phyloP scores from a whole-genome alignment of 257 asterid species.

The Nicotiana otophora region DNA sequence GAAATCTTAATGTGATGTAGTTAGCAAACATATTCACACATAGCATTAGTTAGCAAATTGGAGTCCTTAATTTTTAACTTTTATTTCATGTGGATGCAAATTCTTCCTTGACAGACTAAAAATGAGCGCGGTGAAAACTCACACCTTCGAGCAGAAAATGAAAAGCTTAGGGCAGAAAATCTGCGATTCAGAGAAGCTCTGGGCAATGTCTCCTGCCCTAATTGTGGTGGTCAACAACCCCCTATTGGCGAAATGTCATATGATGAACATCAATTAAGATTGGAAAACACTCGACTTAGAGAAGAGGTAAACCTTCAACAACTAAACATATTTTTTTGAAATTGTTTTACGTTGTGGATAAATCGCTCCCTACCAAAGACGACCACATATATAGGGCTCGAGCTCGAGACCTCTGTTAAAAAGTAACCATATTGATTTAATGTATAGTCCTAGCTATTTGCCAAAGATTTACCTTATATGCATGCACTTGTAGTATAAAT shows the following conservation, averaged over 20 bases:
- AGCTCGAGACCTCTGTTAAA: no score
- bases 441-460: no score
- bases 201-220: not conserved
- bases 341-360: no score
- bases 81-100: not conserved
- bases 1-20: not conserved
- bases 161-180: conserved; percentile 16
- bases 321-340: no score
- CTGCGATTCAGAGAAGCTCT: conserved; percentile 7
- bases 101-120: conserved; percentile 1
- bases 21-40: not conserved
- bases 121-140: conserved; percentile 8
- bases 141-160: conserved; percentile 18
- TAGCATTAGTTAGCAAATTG: no score
- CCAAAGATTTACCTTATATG: not conserved
- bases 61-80: not conserved
- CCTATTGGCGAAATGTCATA: conserved; percentile 1
- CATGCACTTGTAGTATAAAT: no score
- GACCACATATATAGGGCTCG: no score
- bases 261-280: conserved; percentile 8
- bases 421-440: no score
- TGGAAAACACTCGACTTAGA: conserved; percentile 10
- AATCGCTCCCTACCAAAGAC: no score
- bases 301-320: conserved; percentile 18
- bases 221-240: not conserved